Evolutionary conservation across 805 yeast genomes (phyloP), one percentile per base, ranked within the genome.

Genomic region (Jamesozyma rosinii): DNA sequence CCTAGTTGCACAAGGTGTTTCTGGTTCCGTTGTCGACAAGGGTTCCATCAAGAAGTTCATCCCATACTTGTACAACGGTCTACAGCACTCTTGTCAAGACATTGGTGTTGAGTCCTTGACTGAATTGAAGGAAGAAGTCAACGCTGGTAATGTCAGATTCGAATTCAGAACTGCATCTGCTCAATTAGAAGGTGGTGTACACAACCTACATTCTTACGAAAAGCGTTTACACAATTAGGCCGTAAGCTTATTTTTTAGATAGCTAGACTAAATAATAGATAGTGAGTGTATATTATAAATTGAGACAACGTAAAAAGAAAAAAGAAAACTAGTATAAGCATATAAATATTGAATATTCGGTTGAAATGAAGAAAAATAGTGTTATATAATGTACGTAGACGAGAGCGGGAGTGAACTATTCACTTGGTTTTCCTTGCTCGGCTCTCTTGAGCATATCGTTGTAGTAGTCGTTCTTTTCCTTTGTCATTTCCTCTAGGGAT

Each of bases 141-240:
- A 71, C 57, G 50, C 57, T 44, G 95, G 95, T 54, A 70, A 68
- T 27, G 81, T 88, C 50, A 81, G 98, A 72, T 92, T 92, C 63
- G 98, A 92, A 74, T 81, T 83, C 70, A 87, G 98, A 79, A 89
- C 97, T 55, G 95, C 97, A 40, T 85, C 96, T 61, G 96, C 98
- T 51, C 98, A 92, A 76, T 75, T 88, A 53, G 98, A 92, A 74
- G 98, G 98, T 75, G 97, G 97, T 69, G 90, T 92, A 50, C 84
- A 87, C 70, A 89, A 95, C 63, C 78, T 92, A 69, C 87, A 87
- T 76, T 89, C 97, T 46, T 92, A 85, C 66, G 98, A 92, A 73
- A 92, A 92, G 79, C 87, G 95, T 71, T 75, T 92, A 65, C 95
- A 88, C 76, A 87, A 86, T 64, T 87, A 77, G 61, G n/a, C n/a